Conservation (phyloP, 148 eudicot genomes). For the Talinum fruticosum region DNA sequence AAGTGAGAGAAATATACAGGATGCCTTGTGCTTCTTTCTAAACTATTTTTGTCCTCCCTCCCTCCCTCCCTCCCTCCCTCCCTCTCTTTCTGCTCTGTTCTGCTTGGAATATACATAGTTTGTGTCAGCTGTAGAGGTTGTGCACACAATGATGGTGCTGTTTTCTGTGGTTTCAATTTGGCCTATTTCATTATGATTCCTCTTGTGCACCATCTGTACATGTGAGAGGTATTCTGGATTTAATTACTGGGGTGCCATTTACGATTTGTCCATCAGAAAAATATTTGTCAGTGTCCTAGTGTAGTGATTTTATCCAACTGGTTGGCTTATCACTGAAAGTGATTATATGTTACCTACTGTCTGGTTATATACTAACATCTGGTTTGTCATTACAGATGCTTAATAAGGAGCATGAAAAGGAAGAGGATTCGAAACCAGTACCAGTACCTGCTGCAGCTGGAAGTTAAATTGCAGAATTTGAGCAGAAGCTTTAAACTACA, state of each 20-base stretch:
- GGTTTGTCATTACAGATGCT: slow-evolving; percentile 42
- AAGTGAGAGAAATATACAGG: neutral
- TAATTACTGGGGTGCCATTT: neutral
- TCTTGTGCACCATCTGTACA: too few species aligned
- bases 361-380: neutral
- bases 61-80: too few species aligned
- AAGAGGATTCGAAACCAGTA: slow-evolving; percentile 51
- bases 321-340: too few species aligned
- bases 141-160: too few species aligned
- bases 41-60: neutral
- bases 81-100: too few species aligned
- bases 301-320: neutral
- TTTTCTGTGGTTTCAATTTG: too few species aligned
- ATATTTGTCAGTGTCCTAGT: neutral
- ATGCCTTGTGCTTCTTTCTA: too few species aligned
- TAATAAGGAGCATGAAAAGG: slow-evolving; percentile 69
- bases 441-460: slow-evolving; percentile 39
- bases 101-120: neutral
- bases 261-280: neutral
- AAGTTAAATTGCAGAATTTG: slow-evolving; percentile 18
- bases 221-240: neutral
- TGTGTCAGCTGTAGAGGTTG: neutral
- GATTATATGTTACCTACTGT: too few species aligned
- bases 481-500: neutral
- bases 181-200: too few species aligned